Conservation (phyloP, 148 eudicot genomes). For the Chenopodium suecicum region DNA sequence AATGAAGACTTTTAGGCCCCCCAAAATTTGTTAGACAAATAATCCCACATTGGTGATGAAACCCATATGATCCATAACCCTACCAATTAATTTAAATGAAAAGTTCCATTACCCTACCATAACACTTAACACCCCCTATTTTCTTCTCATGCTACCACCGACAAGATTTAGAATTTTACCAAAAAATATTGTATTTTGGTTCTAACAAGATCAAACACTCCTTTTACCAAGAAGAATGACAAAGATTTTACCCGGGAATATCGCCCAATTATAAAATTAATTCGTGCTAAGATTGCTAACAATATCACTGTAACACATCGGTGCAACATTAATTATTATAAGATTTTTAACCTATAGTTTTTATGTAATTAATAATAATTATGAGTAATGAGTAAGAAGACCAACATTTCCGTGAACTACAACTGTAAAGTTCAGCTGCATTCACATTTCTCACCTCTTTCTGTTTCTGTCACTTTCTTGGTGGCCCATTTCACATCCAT, state of each 20-base stretch:
- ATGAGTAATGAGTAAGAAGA: background rate
- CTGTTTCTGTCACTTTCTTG: conserved; percentile 14
- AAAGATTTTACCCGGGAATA: conserved; percentile 6
- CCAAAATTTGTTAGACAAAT: background rate
- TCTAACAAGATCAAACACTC: background rate
- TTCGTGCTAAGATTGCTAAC: too few relatives aligned
- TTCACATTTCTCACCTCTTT: conserved; percentile 25
- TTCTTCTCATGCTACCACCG: too few relatives aligned
- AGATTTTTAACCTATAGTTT: too few relatives aligned
- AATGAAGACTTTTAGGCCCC: too few relatives aligned
- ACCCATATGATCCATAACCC: background rate
- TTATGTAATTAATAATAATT: too few relatives aligned
- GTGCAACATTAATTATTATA: background rate
- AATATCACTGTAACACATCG: background rate
- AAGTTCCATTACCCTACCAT: too few relatives aligned
- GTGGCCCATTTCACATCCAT: conserved; percentile 25
- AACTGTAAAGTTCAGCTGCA: conserved; percentile 29
- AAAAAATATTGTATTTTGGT: too few relatives aligned
- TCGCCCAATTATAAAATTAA: background rate
- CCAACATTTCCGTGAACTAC: conserved; percentile 29
- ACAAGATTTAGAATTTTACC: too few relatives aligned
- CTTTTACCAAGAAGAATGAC: background rate
- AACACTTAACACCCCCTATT: too few relatives aligned
- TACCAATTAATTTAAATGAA: background rate
- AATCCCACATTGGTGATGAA: background rate